A percentile compares a stretch with the other conserved stretches of the same genome.
These are phyloP conservation scores for Xylaria sp. DNA, from an alignment of 2,329 filamentous ascomycete genomes.

Conservation along the genomic window DNA sequence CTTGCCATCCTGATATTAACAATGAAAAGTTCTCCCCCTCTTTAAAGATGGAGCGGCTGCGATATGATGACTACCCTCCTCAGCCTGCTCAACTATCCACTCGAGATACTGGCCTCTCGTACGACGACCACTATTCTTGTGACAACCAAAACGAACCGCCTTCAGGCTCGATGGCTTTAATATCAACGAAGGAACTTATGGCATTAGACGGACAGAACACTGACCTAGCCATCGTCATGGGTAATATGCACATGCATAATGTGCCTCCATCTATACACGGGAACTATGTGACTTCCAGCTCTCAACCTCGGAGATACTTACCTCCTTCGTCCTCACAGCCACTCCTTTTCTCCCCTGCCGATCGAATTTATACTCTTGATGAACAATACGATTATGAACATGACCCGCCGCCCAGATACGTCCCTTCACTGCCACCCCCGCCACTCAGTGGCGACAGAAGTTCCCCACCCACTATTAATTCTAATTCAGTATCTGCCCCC, in stretches of 20 bases:
- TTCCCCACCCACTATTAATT: slow-evolving; percentile 43
- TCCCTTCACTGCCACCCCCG: slow-evolving; percentile 52
- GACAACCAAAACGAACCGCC: slow-evolving; percentile 51
- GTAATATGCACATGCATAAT: slow-evolving; percentile 54
- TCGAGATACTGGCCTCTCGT: slow-evolving; percentile 45
- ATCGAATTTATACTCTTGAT: slow-evolving; percentile 37
- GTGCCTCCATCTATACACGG: slow-evolving; percentile 34
- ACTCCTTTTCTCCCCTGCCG: slow-evolving; percentile 51
- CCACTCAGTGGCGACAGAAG: slow-evolving; percentile 44
- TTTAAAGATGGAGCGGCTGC: slow-evolving; percentile 53
- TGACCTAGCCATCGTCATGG: slow-evolving; percentile 57
- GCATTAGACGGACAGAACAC: slow-evolving; percentile 53
- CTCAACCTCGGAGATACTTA: slow-evolving; percentile 50
- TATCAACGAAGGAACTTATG: slow-evolving; percentile 66
- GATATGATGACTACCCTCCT: slow-evolving; percentile 47
- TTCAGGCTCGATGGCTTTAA: slow-evolving; percentile 56
- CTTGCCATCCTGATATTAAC: slow-evolving; percentile 48
- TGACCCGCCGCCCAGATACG: slow-evolving; percentile 55
- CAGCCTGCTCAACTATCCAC: slow-evolving; percentile 38
- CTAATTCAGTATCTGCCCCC: slow-evolving; percentile 45
- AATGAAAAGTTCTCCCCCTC: slow-evolving; percentile 57
- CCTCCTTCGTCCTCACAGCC: slow-evolving; percentile 51
- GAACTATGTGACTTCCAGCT: slow-evolving; percentile 52
- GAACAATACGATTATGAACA: slow-evolving; percentile 41
- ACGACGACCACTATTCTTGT: slow-evolving; percentile 51